These are phyloP conservation scores for Colletotrichum sojae DNA, from an alignment of 2,329 filamentous ascomycete species.

Conservation along the genomic window DNA sequence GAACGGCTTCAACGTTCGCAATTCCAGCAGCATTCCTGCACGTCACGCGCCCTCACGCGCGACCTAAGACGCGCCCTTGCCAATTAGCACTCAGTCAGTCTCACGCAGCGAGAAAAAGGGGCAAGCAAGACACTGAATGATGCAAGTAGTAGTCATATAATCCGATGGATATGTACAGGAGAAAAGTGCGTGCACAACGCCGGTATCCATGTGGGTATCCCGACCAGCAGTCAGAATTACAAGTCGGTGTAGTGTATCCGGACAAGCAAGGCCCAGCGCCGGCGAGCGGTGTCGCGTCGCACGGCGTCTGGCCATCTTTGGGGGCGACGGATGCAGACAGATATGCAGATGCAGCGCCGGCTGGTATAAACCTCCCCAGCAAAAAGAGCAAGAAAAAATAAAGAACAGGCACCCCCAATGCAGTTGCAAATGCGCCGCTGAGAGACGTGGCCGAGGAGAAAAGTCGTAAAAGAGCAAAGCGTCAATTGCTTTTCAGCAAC, in stretches of 20 bases:
- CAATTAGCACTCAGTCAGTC: background rate
- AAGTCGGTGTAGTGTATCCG: constrained; percentile 33
- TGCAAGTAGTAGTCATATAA: constrained; percentile 31
- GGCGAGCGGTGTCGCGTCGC: background rate
- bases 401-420: constrained; percentile 25
- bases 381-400: constrained; percentile 4
- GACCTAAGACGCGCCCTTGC: background rate
- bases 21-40: constrained; percentile 16
- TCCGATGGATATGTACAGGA: constrained; percentile 36
- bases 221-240: constrained; percentile 35
- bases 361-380: constrained; percentile 6
- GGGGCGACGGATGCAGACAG: constrained; percentile 7
- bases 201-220: constrained; percentile 18
- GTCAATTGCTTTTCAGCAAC: constrained; percentile 30
- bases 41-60: too few relatives aligned
- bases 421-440: constrained; percentile 34
- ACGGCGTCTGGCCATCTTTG: constrained; percentile 10
- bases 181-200: constrained; percentile 33
- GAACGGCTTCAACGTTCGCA: constrained; percentile 21
- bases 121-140: background rate
- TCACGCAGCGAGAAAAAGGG: background rate
- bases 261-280: constrained; percentile 28
- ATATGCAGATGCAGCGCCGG: constrained; percentile 8
- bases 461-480: constrained; percentile 36
- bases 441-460: constrained; percentile 25